Percentiles rank a stretch among this genome's conserved stretches.
Evolutionary conservation across 805 yeast species (phyloP).

Genomic region (Starmera pachycereana): DNA sequence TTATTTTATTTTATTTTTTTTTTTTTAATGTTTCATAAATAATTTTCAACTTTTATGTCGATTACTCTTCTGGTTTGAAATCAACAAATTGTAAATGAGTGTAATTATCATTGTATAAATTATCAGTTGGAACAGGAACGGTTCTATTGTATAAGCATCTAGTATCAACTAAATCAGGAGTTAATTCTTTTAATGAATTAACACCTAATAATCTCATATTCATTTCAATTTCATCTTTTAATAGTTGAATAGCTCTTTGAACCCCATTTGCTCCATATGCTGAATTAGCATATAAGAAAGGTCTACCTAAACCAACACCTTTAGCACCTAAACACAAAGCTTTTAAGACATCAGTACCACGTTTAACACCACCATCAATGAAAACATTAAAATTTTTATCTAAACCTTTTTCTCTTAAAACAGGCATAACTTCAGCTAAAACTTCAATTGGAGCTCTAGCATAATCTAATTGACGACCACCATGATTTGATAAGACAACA

Average conservation of each 20-base stretch:
- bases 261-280: constrained; percentile 60
- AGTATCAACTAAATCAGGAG: constrained; percentile 51
- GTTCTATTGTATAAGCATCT: constrained; percentile 31
- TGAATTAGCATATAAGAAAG: constrained; percentile 53
- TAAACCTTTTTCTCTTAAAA: constrained; percentile 33
- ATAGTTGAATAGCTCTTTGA: constrained; percentile 43
- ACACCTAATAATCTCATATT: constrained; percentile 77
- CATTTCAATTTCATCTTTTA: constrained; percentile 64
- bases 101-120: constrained; percentile 44
- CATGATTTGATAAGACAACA: constrained; percentile 81
- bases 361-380: constrained; percentile 60
- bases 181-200: constrained; percentile 45
- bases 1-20: not conserved
- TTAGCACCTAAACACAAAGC: constrained; percentile 63
- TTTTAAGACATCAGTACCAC: constrained; percentile 58
- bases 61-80: constrained; percentile 25
- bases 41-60: not conserved
- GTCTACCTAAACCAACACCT: constrained; percentile 63
- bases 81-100: constrained; percentile 41
- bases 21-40: too few relatives aligned
- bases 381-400: constrained; percentile 45
- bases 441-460: constrained; percentile 71
- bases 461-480: constrained; percentile 82
- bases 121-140: constrained; percentile 42
- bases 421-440: constrained; percentile 57